Percentiles rank a stretch among this genome's conserved stretches.
Conservation (phyloP, 495 filamentous ascomycete genomes). For the Clohesyomyces aquaticus region DNA sequence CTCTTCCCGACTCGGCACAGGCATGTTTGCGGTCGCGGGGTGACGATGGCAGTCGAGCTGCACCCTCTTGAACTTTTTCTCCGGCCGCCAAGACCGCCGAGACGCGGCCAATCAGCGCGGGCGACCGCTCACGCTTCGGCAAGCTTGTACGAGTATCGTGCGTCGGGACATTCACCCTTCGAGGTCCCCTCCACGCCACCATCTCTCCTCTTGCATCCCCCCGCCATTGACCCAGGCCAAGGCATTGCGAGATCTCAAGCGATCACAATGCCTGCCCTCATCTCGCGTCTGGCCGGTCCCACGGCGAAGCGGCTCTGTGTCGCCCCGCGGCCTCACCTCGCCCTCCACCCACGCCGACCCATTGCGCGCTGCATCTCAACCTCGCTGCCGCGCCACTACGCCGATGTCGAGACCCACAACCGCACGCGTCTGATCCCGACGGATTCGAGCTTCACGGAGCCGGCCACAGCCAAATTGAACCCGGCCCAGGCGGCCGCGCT, state of each 20-base stretch:
- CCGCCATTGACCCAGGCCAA: slow-evolving; percentile 29
- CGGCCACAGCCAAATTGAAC: slow-evolving; percentile 41
- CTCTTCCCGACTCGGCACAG: slow-evolving; percentile 36
- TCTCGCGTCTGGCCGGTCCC: slow-evolving; percentile 66
- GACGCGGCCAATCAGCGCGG: slow-evolving; percentile 17
- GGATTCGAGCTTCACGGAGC: slow-evolving; percentile 59
- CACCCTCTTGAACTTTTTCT: slow-evolving; percentile 11
- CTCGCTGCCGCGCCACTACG: slow-evolving; percentile 65
- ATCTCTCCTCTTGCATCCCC: slow-evolving; percentile 22
- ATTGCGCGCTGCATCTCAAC: slow-evolving; percentile 67
- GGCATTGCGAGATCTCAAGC: slow-evolving; percentile 20
- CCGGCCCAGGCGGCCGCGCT: slow-evolving; percentile 47
- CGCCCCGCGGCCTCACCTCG: slow-evolving; percentile 44
- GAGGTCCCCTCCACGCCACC: slow-evolving; percentile 31
- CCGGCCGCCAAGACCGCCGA: slow-evolving; percentile 9
- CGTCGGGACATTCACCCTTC: slow-evolving; percentile 10
- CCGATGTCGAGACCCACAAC: slow-evolving; percentile 45
- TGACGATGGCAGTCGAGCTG: slow-evolving; percentile 1
- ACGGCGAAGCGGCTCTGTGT: slow-evolving; percentile 68
- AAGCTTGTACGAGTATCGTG: slow-evolving; percentile 3
- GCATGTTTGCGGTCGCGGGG: slow-evolving; percentile 19
- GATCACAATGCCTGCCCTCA: slow-evolving; percentile 65
- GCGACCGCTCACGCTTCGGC: slow-evolving; percentile 14
- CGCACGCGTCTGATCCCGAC: slow-evolving; percentile 63
- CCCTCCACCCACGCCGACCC: slow-evolving; percentile 32